A percentile compares a stretch with the other conserved stretches of the same genome.
Evolutionary conservation across 495 filamentous ascomycete genomes (phyloP).

Genomic region (Xylona heveae): DNA sequence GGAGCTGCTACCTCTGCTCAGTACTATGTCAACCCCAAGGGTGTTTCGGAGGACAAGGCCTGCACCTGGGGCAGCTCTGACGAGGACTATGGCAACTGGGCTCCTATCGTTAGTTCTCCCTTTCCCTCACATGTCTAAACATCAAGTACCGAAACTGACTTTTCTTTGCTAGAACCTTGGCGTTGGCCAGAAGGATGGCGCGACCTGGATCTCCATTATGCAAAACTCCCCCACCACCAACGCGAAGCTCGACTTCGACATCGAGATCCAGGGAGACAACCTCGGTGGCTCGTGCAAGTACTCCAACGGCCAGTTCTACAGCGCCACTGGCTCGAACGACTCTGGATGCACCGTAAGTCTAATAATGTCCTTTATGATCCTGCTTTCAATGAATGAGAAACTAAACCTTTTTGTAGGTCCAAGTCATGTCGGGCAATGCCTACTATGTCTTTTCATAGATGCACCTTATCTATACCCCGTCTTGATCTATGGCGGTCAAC

Average conservation of each 20-base stretch:
- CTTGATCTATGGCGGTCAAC: not conserved
- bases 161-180: conserved; percentile 38
- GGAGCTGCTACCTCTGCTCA: conserved; percentile 64
- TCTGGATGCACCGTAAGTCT: conserved; percentile 16
- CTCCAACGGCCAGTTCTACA: conserved; percentile 39
- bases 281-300: conserved; percentile 49
- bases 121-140: not conserved
- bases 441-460: conserved; percentile 21
- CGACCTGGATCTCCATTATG: conserved; percentile 68
- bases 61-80: conserved; percentile 53
- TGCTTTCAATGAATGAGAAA: conserved; percentile 2
- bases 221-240: conserved; percentile 39
- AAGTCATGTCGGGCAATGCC: conserved; percentile 24
- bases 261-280: conserved; percentile 46
- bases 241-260: conserved; percentile 45
- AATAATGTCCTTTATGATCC: not conserved
- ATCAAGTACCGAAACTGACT: not conserved
- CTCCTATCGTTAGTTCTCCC: conserved; percentile 31
- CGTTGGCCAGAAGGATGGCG: conserved; percentile 43
- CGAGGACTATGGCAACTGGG: conserved; percentile 58
- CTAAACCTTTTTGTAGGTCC: conserved; percentile 15
- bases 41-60: conserved; percentile 40
- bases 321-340: conserved; percentile 9
- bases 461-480: not conserved
- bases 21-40: conserved; percentile 86